A percentile compares a stretch with the other conserved stretches of the same genome.
Conservation (phyloP, 768 basidiomycete genomes). For the Boletus subcaerulescens region DNA sequence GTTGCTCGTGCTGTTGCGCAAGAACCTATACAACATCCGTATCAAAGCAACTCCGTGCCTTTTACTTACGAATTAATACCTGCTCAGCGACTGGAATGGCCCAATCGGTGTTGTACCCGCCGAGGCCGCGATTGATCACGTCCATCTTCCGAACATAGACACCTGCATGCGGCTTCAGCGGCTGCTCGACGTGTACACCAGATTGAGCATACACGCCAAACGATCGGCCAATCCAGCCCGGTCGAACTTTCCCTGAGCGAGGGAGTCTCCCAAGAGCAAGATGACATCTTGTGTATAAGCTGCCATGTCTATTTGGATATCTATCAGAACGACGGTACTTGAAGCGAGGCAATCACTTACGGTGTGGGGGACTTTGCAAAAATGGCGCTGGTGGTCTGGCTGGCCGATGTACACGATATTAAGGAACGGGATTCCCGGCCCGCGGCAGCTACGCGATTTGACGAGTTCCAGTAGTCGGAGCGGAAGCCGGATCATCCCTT, state of each 20-base stretch:
- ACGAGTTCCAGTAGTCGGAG: constrained; percentile 2
- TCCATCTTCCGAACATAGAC: constrained; percentile 79
- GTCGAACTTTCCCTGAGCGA: constrained; percentile 70
- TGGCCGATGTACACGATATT: too few relatives aligned
- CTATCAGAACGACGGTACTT: neutral
- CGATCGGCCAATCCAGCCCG: constrained; percentile 62
- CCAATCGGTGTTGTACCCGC: constrained; percentile 89
- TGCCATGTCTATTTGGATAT: constrained; percentile 39
- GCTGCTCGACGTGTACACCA: neutral
- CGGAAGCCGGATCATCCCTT: constrained; percentile 15
- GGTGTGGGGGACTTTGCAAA: neutral
- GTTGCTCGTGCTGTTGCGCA: constrained; percentile 47
- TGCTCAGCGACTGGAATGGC: constrained; percentile 74
- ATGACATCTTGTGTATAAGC: constrained; percentile 57
- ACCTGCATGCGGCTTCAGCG: constrained; percentile 40
- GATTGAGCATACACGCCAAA: constrained; percentile 41
- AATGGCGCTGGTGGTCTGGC: too few relatives aligned
- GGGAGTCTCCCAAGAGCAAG: constrained; percentile 79
- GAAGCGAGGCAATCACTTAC: neutral
- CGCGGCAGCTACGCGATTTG: neutral
- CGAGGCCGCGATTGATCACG: constrained; percentile 79
- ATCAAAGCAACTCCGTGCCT: neutral
- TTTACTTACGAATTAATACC: constrained; percentile 34
- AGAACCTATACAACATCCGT: constrained; percentile 44
- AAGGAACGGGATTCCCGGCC: neutral